A percentile compares a stretch with the other conserved stretches of the same genome.
Conservation (phyloP, 2,329 filamentous ascomycete species). For the Cercospora sp. region DNA sequence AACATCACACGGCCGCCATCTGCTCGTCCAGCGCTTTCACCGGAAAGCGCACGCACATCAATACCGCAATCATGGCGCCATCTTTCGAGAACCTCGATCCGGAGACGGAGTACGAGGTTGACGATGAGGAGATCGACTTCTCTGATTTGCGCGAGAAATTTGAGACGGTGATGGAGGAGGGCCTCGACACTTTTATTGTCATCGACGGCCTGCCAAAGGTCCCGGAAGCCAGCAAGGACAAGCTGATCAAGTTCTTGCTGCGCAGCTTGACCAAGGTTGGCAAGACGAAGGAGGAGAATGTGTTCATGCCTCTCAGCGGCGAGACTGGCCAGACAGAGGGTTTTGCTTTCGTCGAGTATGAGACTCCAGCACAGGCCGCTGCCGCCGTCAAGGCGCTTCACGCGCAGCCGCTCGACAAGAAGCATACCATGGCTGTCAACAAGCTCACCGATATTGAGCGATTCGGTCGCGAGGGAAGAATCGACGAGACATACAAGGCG, state of each 20-base stretch:
- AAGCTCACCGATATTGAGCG: slow-evolving; percentile 98
- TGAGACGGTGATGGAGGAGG: slow-evolving; percentile 93
- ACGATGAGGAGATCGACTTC: slow-evolving; percentile 92
- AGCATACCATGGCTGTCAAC: slow-evolving; percentile 92
- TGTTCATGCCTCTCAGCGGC: slow-evolving; percentile 85
- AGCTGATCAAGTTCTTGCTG: slow-evolving; percentile 93
- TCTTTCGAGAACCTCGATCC: slow-evolving; percentile 87
- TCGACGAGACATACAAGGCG: slow-evolving; percentile 85
- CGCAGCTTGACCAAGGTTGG: slow-evolving; percentile 89
- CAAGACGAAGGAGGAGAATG: slow-evolving; percentile 77
- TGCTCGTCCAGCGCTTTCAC: slow-evolving; percentile 8
- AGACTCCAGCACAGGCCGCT: slow-evolving; percentile 82
- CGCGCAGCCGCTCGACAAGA: slow-evolving; percentile 88
- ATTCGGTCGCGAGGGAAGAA: slow-evolving; percentile 87
- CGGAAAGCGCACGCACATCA: slow-evolving; percentile 13
- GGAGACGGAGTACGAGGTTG: slow-evolving; percentile 79
- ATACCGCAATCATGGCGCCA: slow-evolving; percentile 71
- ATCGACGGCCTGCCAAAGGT: slow-evolving; percentile 91
- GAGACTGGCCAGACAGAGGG: slow-evolving; percentile 82
- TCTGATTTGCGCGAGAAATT: slow-evolving; percentile 92
- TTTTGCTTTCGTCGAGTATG: slow-evolving; percentile 96
- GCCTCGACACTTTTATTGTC: slow-evolving; percentile 93
- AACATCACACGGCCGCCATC: background rate
- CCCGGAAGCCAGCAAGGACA: slow-evolving; percentile 84
- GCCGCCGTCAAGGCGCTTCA: slow-evolving; percentile 88